A percentile compares a stretch with the other conserved stretches of the same genome.
These are phyloP conservation scores for Isabelozyma heimii DNA, from an alignment of 805 yeast species.

Conservation along the genomic window DNA sequence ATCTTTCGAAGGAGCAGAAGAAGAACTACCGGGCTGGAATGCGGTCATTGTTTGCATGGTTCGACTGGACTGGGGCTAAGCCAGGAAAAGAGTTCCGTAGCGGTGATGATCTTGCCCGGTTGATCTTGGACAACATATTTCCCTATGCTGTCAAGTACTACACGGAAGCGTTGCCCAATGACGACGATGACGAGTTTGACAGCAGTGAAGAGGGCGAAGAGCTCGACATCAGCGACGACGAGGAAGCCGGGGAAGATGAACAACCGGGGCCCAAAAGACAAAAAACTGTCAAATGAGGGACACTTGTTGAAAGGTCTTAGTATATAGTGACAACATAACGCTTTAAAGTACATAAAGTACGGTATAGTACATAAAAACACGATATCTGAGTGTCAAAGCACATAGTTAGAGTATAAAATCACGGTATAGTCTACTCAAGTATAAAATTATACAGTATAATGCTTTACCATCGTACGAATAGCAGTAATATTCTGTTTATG, in stretches of 20 bases:
- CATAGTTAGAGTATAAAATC: no score
- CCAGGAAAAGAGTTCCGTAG: conserved; percentile 75
- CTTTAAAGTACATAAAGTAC: no score
- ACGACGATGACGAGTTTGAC: conserved; percentile 38
- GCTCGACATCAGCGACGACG: conserved; percentile 55
- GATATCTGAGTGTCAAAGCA: no score
- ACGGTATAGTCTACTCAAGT: no score
- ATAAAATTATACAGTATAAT: no score
- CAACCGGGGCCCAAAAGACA: background rate
- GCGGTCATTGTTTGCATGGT: conserved; percentile 87
- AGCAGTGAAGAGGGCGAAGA: conserved; percentile 50
- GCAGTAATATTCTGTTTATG: no score
- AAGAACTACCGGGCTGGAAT: conserved; percentile 64
- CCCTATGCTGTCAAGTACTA: conserved; percentile 85
- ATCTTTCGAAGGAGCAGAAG: conserved; percentile 51
- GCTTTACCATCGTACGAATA: no score
- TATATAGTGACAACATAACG: background rate
- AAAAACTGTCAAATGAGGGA: background rate
- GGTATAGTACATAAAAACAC: no score
- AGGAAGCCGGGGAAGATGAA: conserved; percentile 18
- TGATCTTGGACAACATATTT: conserved; percentile 74
- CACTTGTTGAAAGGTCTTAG: background rate
- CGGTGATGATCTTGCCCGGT: conserved; percentile 74
- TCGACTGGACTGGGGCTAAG: conserved; percentile 76
- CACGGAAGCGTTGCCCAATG: conserved; percentile 66